Conservation (phyloP, 192 early-diverging fungal species). For the Coemansia sp. region DNA sequence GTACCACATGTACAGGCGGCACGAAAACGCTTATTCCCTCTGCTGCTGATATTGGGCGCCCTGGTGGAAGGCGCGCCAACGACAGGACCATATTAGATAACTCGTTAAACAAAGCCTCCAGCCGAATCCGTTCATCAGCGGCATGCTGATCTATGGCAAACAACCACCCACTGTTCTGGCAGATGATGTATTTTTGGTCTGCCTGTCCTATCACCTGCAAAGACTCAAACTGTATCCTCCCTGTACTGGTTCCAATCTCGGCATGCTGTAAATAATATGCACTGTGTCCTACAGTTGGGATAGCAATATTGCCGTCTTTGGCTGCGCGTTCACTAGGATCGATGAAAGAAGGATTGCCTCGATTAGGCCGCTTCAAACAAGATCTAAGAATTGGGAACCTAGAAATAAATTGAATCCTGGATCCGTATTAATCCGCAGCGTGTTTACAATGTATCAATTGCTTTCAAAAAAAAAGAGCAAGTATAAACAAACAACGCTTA, state of each 20-base stretch:
- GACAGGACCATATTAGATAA: constrained; percentile 11
- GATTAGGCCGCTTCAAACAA: not conserved
- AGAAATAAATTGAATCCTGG: not conserved
- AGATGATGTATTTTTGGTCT: constrained; percentile 47
- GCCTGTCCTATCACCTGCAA: constrained; percentile 44
- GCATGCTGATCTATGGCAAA: constrained; percentile 55
- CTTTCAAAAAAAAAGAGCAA: not conserved
- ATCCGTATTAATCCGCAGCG: too few relatives aligned
- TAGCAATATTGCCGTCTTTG: not conserved
- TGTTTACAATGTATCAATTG: not conserved
- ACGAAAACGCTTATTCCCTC: constrained; percentile 40
- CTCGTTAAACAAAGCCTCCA: constrained; percentile 26
- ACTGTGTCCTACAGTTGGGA: not conserved
- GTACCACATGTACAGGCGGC: constrained; percentile 19
- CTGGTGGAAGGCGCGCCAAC: constrained; percentile 5
- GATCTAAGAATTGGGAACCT: constrained; percentile 6
- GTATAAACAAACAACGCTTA: not conserved
- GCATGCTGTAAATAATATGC: not conserved
- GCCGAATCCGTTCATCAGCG: constrained; percentile 49
- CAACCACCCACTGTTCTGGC: constrained; percentile 23
- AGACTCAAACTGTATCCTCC: not conserved
- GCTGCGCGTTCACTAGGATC: not conserved
- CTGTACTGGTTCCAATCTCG: not conserved
- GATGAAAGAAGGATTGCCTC: not conserved
- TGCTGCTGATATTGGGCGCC: constrained; percentile 9